These are phyloP conservation scores for Paramecium pentaurelia DNA, from an alignment of 73 alveolate genomes.

Conservation along the genomic window DNA sequence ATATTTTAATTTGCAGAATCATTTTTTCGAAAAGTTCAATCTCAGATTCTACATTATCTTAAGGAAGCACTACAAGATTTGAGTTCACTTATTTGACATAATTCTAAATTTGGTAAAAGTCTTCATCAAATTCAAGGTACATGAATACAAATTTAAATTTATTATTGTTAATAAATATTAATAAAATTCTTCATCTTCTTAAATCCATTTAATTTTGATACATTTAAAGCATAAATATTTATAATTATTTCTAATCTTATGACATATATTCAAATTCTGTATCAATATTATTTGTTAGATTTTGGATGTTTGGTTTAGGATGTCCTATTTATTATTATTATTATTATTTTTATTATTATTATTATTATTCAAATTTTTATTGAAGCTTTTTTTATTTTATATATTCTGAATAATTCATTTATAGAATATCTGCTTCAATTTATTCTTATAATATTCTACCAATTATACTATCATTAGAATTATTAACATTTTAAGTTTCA, in stretches of 20 bases:
- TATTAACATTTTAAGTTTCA: background rate
- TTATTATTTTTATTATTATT: too few species aligned
- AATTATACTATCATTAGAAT: background rate
- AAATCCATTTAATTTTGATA: background rate
- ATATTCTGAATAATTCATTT: background rate
- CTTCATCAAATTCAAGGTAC: conserved; percentile 49
- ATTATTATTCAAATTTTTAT: background rate
- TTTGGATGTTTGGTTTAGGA: too few species aligned
- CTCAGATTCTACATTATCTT: background rate
- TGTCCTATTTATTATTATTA: too few species aligned
- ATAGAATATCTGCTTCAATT: background rate
- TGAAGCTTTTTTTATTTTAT: background rate
- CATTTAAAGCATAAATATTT: background rate
- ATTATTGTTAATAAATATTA: background rate
- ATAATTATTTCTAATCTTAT: background rate
- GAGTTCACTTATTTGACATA: background rate
- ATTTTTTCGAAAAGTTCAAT: background rate
- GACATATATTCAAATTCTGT: background rate
- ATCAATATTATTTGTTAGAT: too few species aligned
- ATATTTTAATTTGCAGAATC: conserved; percentile 8
- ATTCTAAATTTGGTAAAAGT: background rate
- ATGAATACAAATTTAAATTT: background rate
- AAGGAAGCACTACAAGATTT: background rate
- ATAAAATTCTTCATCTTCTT: background rate
- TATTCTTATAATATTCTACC: background rate